Percentiles rank a stretch among this genome's conserved stretches.
phyloP scores from a whole-genome alignment of 2,329 filamentous ascomycete species.

The Diaporthe eres region DNA sequence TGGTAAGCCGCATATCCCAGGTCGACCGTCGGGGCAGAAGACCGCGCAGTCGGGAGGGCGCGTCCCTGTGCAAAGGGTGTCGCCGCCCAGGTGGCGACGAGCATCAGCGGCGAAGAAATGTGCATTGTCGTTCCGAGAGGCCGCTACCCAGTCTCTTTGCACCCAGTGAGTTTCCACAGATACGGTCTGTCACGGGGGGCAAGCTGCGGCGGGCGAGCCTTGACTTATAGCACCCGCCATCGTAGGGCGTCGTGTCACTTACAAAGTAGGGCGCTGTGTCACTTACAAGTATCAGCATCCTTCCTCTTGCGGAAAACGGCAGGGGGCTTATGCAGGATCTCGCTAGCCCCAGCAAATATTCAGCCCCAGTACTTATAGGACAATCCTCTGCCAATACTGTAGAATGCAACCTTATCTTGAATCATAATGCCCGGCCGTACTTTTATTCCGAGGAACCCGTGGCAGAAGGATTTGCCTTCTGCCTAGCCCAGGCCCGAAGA shows the following conservation, averaged over 20 bases:
- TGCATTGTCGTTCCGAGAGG: background rate
- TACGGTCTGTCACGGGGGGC: background rate
- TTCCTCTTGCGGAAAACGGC: background rate
- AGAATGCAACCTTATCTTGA: background rate
- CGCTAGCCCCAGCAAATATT: constrained; percentile 5
- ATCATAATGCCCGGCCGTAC: background rate
- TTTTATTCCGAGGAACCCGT: background rate
- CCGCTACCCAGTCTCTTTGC: background rate
- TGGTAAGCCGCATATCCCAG: constrained; percentile 13
- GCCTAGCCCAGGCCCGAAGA: background rate
- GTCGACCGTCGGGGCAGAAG: constrained; percentile 11
- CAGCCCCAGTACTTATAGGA: background rate
- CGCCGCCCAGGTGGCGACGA: constrained; percentile 7
- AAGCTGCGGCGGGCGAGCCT: background rate
- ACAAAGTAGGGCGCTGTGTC: background rate
- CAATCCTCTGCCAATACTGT: constrained; percentile 2
- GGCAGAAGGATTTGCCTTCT: background rate
- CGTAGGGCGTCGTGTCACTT: background rate
- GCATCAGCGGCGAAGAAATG: background rate
- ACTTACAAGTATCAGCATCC: background rate
- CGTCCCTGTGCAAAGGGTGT: background rate
- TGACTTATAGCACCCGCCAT: background rate
- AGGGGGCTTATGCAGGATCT: constrained; percentile 6
- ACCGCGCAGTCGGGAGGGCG: background rate
- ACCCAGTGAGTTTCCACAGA: background rate